A percentile compares a stretch with the other conserved stretches of the same genome.
phyloP scores from a whole-genome alignment of 805 yeast genomes.

The Yamadazyma kitorensis region DNA sequence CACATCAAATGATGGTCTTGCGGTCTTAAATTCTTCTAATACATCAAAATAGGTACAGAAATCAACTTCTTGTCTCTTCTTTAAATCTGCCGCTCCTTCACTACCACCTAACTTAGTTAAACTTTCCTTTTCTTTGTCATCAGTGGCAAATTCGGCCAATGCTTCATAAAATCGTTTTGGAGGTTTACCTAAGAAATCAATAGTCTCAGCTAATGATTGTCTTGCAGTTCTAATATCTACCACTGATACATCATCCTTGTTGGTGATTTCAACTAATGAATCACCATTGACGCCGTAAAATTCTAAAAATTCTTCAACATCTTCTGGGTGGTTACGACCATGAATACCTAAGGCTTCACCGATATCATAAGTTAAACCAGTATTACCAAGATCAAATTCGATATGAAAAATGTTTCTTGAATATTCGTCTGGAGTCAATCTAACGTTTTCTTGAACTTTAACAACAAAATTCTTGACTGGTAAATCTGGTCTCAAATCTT shows the following conservation, averaged over 20 bases:
- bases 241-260: constrained; percentile 55
- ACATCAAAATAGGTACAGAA: constrained; percentile 79
- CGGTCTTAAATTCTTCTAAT: constrained; percentile 74
- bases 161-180: constrained; percentile 91
- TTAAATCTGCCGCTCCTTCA: constrained; percentile 82
- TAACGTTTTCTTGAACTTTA: constrained; percentile 85
- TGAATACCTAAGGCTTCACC: constrained; percentile 98
- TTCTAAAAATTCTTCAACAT: constrained; percentile 65
- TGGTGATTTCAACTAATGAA: constrained; percentile 66
- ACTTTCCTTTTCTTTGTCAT: constrained; percentile 60
- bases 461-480: constrained; percentile 83
- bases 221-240: constrained; percentile 77
- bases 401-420: constrained; percentile 95
- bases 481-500: constrained; percentile 80
- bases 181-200: constrained; percentile 92
- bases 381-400: constrained; percentile 87
- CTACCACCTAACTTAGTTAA: constrained; percentile 66
- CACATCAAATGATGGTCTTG: constrained; percentile 70
- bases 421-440: constrained; percentile 87
- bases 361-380: constrained; percentile 86
- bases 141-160: constrained; percentile 68
- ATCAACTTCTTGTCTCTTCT: constrained; percentile 81
- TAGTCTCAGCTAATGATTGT: constrained; percentile 74
- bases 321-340: constrained; percentile 71
- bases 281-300: constrained; percentile 72